phyloP scores from a whole-genome alignment of 352 stramenopile genomes.

The Globisporangium uncinulatum region DNA sequence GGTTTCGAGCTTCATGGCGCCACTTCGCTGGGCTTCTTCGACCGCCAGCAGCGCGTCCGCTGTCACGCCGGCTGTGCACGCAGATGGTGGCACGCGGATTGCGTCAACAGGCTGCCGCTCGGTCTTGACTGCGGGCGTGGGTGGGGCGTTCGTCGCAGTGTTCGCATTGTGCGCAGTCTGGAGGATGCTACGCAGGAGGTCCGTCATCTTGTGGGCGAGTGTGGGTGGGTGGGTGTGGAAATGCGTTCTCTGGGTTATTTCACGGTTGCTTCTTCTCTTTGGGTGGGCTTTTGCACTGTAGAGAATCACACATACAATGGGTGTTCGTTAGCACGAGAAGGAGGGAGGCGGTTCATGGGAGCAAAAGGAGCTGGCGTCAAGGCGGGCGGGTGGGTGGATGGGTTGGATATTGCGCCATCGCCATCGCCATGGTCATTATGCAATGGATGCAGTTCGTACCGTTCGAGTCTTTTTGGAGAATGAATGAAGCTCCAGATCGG shows the following conservation, averaged over 20 bases:
- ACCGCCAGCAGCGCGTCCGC: constrained; percentile 17
- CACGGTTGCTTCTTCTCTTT: too few species aligned
- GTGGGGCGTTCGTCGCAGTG: not conserved
- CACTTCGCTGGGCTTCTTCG: constrained; percentile 40
- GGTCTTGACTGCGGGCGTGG: constrained; percentile 19
- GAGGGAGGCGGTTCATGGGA: too few species aligned
- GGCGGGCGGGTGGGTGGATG: too few species aligned
- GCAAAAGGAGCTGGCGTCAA: too few species aligned
- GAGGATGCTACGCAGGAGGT: constrained; percentile 74
- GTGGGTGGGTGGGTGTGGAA: constrained; percentile 3
- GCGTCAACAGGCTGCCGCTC: constrained; percentile 48
- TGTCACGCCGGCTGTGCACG: constrained; percentile 8
- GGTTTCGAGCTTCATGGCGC: constrained; percentile 51
- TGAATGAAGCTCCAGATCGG: too few species aligned
- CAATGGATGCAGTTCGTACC: too few species aligned
- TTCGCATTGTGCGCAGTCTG: constrained; percentile 38
- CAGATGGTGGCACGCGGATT: constrained; percentile 42
- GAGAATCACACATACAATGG: too few species aligned
- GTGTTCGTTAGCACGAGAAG: too few species aligned
- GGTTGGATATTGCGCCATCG: too few species aligned
- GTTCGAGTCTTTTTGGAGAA: not conserved
- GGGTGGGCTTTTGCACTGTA: too few species aligned
- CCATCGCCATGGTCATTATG: too few species aligned
- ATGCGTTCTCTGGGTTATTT: not conserved
- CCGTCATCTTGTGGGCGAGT: constrained; percentile 44